Evolutionary conservation across 768 basidiomycete species (phyloP).

Genomic region (Termitomyces sp.): DNA sequence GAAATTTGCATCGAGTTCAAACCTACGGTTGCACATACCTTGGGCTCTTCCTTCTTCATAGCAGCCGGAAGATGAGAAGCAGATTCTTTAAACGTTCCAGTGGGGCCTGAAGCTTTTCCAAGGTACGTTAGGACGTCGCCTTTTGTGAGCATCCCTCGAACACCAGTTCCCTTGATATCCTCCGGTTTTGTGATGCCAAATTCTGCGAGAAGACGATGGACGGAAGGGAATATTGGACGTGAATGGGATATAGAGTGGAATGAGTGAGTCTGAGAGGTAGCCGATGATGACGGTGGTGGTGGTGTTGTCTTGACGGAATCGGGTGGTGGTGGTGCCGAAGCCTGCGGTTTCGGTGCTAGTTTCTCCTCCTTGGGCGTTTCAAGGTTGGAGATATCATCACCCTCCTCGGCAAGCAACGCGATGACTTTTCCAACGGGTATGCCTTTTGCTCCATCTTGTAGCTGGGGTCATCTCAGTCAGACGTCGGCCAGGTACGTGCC

Average conservation of each 20-base stretch:
- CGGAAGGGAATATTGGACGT: slow-evolving; percentile 87
- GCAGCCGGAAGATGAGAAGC: slow-evolving; percentile 28
- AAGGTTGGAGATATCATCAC: slow-evolving; percentile 90
- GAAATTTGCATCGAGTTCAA: background rate
- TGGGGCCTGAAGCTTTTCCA: slow-evolving; percentile 77
- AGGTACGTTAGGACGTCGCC: slow-evolving; percentile 89
- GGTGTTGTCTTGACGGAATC: slow-evolving; percentile 26
- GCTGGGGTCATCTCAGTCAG: slow-evolving; percentile 35
- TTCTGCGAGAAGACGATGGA: slow-evolving; percentile 75
- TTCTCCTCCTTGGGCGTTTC: slow-evolving; percentile 55
- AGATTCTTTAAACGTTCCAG: slow-evolving; percentile 67
- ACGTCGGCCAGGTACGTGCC: background rate
- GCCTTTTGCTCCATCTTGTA: slow-evolving; percentile 77
- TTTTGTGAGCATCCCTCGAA: slow-evolving; percentile 93
- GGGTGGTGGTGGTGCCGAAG: slow-evolving; percentile 28
- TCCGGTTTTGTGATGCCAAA: slow-evolving; percentile 57
- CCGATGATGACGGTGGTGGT: slow-evolving; percentile 23
- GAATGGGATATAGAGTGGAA: slow-evolving; percentile 47
- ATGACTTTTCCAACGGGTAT: slow-evolving; percentile 87
- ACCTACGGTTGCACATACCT: slow-evolving; percentile 22
- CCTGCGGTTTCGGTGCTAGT: slow-evolving; percentile 26
- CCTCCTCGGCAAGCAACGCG: slow-evolving; percentile 92
- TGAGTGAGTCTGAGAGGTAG: slow-evolving; percentile 32
- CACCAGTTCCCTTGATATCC: slow-evolving; percentile 83
- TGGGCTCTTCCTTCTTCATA: slow-evolving; percentile 31